These are phyloP conservation scores for Colletotrichum tropicale DNA, from an alignment of 2,329 filamentous ascomycete species.

Conservation along the genomic window DNA sequence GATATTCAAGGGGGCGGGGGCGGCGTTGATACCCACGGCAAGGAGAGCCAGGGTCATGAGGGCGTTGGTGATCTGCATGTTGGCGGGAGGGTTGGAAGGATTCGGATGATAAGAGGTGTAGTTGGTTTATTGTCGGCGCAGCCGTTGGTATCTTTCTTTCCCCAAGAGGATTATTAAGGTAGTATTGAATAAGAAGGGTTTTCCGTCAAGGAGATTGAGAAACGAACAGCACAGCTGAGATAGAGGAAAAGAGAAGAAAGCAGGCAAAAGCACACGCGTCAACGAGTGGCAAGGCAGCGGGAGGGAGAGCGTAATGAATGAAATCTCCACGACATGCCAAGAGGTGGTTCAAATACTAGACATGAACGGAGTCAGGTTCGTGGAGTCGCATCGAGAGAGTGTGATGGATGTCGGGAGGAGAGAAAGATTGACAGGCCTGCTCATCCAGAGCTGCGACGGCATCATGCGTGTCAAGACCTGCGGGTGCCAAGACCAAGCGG, in stretches of 20 bases:
- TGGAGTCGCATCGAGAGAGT: not conserved
- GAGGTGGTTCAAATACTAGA: constrained; percentile 1
- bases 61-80: constrained; percentile 10
- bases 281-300: constrained; percentile 8
- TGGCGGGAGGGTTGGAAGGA: not conserved
- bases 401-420: not conserved
- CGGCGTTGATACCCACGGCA: constrained; percentile 28
- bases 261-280: not conserved
- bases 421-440: not conserved
- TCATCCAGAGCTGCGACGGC: not conserved
- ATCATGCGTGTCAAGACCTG: constrained; percentile 13
- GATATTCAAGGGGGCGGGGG: constrained; percentile 36
- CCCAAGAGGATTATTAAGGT: constrained; percentile 3
- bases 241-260: not conserved
- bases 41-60: constrained; percentile 28
- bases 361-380: not conserved
- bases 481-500: constrained; percentile 2
- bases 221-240: constrained; percentile 17
- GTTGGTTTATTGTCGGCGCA: constrained; percentile 5
- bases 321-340: constrained; percentile 2
- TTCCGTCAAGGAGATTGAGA: not conserved
- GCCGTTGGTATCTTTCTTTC: constrained; percentile 3
- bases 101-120: not conserved
- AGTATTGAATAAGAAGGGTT: not conserved
- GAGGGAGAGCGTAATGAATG: constrained; percentile 11